These are phyloP conservation scores for Canariomyces notabilis DNA, from an alignment of 2,329 filamentous ascomycete genomes.

Conservation along the genomic window DNA sequence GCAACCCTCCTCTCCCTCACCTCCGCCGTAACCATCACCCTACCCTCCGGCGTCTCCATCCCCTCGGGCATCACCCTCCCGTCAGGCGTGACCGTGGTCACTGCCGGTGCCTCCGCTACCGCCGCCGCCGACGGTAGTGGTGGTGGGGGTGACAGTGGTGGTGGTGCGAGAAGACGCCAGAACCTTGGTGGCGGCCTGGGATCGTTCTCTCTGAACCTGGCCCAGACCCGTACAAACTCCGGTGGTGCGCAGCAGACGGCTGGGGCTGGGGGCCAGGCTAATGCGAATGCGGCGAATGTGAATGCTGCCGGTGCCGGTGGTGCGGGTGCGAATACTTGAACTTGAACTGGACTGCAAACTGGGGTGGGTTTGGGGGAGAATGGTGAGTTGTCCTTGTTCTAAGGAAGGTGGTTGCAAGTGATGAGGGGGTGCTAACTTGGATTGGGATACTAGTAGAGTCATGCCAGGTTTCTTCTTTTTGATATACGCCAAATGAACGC, in stretches of 20 bases:
- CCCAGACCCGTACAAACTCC: not conserved
- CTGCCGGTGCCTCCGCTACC: constrained; percentile 13
- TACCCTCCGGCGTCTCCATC: constrained; percentile 23
- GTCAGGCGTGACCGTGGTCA: constrained; percentile 22
- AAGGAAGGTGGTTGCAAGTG: too few relatives aligned
- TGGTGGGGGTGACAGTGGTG: constrained; percentile 8
- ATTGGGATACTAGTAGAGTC: too few relatives aligned
- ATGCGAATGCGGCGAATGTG: not conserved
- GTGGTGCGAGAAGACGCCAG: constrained; percentile 2
- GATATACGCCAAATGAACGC: too few relatives aligned
- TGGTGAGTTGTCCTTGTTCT: too few relatives aligned
- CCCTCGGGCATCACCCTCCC: constrained; percentile 22
- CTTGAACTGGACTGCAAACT: too few relatives aligned
- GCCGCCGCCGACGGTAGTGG: too few relatives aligned
- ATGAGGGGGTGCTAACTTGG: too few relatives aligned
- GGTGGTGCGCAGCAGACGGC: not conserved
- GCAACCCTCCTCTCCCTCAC: constrained; percentile 11
- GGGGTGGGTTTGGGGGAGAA: too few relatives aligned
- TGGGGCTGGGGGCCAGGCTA: not conserved
- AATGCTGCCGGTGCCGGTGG: too few relatives aligned
- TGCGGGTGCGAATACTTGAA: not conserved
- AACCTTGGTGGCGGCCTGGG: constrained; percentile 4
- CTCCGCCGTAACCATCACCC: constrained; percentile 22
- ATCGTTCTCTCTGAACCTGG: not conserved
- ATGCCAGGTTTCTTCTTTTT: too few relatives aligned